Evolutionary conservation across 2,329 filamentous ascomycete genomes (phyloP), one percentile per base, ranked within the genome.

Genomic region (Colletotrichum agaves): DNA sequence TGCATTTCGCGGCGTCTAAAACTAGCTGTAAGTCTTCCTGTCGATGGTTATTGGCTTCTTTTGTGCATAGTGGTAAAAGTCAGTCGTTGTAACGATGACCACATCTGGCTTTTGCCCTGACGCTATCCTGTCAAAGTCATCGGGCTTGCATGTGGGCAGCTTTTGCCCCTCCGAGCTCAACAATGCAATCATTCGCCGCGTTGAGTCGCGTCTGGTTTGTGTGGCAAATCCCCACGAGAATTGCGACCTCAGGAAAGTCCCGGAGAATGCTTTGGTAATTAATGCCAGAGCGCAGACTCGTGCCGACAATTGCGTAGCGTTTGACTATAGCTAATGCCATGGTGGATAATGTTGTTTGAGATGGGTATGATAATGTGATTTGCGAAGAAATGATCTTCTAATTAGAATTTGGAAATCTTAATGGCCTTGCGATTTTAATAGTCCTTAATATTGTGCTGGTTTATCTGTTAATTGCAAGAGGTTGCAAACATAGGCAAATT

Each of bases 41-140:
- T 90, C 87, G 71, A 89, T 86, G 0, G 88, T 90, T 87, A 90
- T 89, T 4, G 87, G 88, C 74, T 90, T 90, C 72, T 90, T 87
- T 0, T 85, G 84, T 4, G 75, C 76, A 65, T 84, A 78, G 73
- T 84, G 83, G 8, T 79, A 80, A 12, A 80, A 77, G 72, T 85
- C 82, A 67, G 84, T 84, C 0, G 83, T 84, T 2, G 82, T 84
- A 23, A 84, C 78, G 52, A 85, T 83, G 13, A 84, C 77, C 60
- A 80, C 80, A 64, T 84, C 81, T 1, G 83, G 81, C 44, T 77
- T 78, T 3, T 79, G 80, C 53, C 84, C 82, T 27, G 75, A 57
- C 52, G 81, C 78, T 82, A 85, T 84, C 35, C 74, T 76, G 70
- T 83, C 82, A 63, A 84, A 84, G 62, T 82, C 79, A 1, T 71